A percentile compares a stretch with the other conserved stretches of the same genome.
Conservation (phyloP, 495 filamentous ascomycete species). For the Aspergillus nidulans region DNA sequence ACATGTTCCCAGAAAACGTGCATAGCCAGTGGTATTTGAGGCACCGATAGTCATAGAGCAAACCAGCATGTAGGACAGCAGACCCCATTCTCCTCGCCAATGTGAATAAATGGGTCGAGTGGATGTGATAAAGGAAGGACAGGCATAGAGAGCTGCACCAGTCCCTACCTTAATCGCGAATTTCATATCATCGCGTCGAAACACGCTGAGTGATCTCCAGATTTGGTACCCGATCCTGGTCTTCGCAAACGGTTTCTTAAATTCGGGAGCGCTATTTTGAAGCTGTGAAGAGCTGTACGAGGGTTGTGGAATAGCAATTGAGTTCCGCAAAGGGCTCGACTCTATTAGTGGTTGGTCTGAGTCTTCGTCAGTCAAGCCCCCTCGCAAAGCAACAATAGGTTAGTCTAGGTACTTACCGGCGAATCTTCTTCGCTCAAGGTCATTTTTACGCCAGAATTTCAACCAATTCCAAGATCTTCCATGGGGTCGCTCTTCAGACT, state of each 20-base stretch:
- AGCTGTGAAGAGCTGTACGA: neutral
- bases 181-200: constrained; percentile 63
- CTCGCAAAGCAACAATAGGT: neutral
- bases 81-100: constrained; percentile 96
- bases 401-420: constrained; percentile 14
- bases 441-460: constrained; percentile 61
- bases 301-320: neutral
- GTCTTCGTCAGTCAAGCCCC: neutral
- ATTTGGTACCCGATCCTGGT: constrained; percentile 45
- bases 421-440: constrained; percentile 14
- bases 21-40: constrained; percentile 83
- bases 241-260: constrained; percentile 24
- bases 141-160: constrained; percentile 80
- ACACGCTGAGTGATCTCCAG: constrained; percentile 54
- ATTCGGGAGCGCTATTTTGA: neutral
- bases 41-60: constrained; percentile 96
- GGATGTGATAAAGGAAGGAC: constrained; percentile 74
- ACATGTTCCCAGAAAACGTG: constrained; percentile 83
- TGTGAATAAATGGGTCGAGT: constrained; percentile 77
- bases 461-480: constrained; percentile 81
- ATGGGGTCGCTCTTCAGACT: constrained; percentile 50
- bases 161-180: constrained; percentile 91
- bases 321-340: neutral
- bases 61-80: constrained; percentile 96
- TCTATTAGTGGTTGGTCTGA: constrained; percentile 7